A percentile compares a stretch with the other conserved stretches of the same genome.
These are phyloP conservation scores for Carex myosuroides DNA, from an alignment of 176 grass and related monocot species.

Conservation along the genomic window DNA sequence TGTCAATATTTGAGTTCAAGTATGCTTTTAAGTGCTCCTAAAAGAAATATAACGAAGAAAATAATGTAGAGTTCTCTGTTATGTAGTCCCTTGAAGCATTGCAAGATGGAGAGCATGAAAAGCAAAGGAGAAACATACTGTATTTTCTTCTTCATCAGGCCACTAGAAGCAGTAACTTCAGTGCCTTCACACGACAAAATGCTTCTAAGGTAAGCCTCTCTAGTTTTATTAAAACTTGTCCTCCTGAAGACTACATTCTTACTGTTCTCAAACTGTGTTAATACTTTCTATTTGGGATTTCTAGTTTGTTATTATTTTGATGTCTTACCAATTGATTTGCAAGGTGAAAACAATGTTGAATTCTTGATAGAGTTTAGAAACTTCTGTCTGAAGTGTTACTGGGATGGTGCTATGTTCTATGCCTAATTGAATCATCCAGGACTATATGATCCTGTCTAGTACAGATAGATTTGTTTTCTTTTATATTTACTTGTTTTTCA, in stretches of 20 bases:
- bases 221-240: background rate
- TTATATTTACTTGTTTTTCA: background rate
- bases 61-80: conserved; percentile 27
- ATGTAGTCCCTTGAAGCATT: conserved; percentile 86
- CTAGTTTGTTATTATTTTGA: background rate
- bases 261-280: background rate
- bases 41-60: background rate
- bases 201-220: conserved; percentile 65
- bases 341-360: background rate
- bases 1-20: background rate
- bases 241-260: background rate
- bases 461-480: background rate
- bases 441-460: background rate
- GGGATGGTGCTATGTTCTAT: background rate
- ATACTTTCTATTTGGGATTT: background rate
- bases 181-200: conserved; percentile 70
- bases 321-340: background rate
- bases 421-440: background rate
- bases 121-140: conserved; percentile 89
- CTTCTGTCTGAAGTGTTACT: background rate
- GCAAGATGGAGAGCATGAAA: conserved; percentile 96
- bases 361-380: background rate
- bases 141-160: conserved; percentile 99
- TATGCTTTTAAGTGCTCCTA: background rate
- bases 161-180: conserved; percentile 90